These are phyloP conservation scores for Pontederia crassipes DNA, from an alignment of 176 grass and related monocot species.

Conservation along the genomic window DNA sequence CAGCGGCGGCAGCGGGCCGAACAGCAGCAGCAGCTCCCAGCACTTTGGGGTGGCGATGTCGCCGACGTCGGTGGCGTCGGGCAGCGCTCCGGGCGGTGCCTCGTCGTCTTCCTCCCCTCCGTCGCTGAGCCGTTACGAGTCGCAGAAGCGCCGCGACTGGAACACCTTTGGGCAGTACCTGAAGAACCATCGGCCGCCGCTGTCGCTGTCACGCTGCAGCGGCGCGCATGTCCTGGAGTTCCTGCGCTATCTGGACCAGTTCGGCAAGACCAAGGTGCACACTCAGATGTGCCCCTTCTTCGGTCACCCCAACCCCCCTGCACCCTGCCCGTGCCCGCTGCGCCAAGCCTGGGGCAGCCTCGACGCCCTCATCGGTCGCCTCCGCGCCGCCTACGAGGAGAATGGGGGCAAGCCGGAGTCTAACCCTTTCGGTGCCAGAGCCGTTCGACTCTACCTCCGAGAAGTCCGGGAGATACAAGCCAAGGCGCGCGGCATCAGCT, in stretches of 20 bases:
- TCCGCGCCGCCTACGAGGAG: conserved; percentile 82
- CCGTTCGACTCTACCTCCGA: conserved; percentile 80
- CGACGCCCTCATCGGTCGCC: conserved; percentile 69
- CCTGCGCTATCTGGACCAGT: conserved; percentile 37
- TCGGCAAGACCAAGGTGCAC: conserved; percentile 20
- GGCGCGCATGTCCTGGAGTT: conserved; percentile 85
- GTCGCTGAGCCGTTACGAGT: conserved; percentile 44
- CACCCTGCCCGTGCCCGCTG: conserved; percentile 79
- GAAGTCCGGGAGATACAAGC: conserved; percentile 85
- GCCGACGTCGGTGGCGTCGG: no score
- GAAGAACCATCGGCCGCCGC: conserved; percentile 72
- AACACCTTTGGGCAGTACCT: conserved; percentile 95
- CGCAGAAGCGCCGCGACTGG: conserved; percentile 56
- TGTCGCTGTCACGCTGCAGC: conserved; percentile 66
- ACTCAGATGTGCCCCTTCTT: conserved; percentile 61
- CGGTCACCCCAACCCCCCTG: conserved; percentile 62
- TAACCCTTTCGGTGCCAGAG: conserved; percentile 76
- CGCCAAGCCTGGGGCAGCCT: conserved; percentile 89
- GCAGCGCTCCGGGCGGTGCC: background rate
- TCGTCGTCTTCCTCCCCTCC: background rate
- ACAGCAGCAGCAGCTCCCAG: background rate
- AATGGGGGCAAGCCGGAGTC: conserved; percentile 73
- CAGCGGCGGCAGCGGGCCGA: background rate
- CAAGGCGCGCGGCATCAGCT: conserved; percentile 72
- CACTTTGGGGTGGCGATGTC: no score